Evolutionary conservation across 208 protist species (phyloP).

Genomic region (Acanthamoeba divionensis): DNA sequence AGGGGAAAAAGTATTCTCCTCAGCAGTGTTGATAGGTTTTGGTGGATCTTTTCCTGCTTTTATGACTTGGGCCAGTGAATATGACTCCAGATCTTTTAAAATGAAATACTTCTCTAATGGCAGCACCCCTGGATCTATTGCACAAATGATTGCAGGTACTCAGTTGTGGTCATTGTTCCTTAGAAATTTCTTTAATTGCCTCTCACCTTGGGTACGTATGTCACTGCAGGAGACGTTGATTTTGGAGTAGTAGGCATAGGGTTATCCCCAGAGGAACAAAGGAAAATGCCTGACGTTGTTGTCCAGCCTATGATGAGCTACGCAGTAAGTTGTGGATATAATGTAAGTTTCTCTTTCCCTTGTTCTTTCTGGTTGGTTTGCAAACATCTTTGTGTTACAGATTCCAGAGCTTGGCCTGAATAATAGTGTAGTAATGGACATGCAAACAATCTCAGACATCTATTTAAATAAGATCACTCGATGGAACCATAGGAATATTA

Average conservation of each 20-base stretch:
- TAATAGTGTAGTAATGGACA: background rate
- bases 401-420: background rate
- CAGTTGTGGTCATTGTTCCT: background rate
- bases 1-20: background rate
- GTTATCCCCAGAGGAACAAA: background rate
- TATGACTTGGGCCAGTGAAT: background rate
- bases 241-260: background rate
- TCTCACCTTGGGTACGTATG: background rate
- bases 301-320: background rate
- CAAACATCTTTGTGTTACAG: background rate
- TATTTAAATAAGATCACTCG: conserved; percentile 16
- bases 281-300: background rate
- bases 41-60: background rate
- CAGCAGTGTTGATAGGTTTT: background rate
- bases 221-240: background rate
- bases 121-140: background rate
- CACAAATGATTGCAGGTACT: background rate
- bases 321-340: background rate
- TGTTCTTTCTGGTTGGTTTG: background rate
- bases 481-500: background rate
- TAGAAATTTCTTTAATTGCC: too few relatives aligned
- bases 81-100: background rate
- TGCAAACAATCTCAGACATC: background rate
- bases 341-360: too few relatives aligned
- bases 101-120: background rate